Evolutionary conservation across 1,139 yeast genomes (phyloP).

Genomic region (Suhomyces chickasaworum): DNA sequence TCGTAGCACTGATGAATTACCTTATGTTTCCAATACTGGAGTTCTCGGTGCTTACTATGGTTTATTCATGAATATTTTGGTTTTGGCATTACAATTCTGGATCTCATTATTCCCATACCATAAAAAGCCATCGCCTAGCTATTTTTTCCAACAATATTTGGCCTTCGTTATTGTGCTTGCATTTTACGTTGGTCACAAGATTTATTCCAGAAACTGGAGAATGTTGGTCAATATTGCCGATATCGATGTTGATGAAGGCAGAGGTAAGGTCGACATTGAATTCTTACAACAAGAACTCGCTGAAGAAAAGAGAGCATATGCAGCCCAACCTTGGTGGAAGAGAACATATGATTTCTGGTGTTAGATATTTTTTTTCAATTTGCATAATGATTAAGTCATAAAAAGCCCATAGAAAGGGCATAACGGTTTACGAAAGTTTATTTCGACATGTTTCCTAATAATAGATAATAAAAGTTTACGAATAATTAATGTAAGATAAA

Average conservation of each 20-base stretch:
- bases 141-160: constrained; percentile 38
- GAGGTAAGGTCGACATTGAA: constrained; percentile 65
- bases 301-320: constrained; percentile 55
- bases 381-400: neutral
- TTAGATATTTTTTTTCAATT: constrained; percentile 23
- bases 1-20: constrained; percentile 35
- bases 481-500: neutral
- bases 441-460: neutral
- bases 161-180: constrained; percentile 37
- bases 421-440: constrained; percentile 5
- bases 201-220: constrained; percentile 33
- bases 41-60: constrained; percentile 41
- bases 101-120: constrained; percentile 42
- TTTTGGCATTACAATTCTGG: constrained; percentile 47
- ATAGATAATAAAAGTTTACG: constrained; percentile 1
- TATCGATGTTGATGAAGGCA: constrained; percentile 68
- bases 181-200: constrained; percentile 37
- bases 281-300: constrained; percentile 63
- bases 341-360: constrained; percentile 60
- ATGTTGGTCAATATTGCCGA: constrained; percentile 37
- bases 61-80: constrained; percentile 32
- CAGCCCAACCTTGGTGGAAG: constrained; percentile 51
- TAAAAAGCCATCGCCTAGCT: constrained; percentile 29
- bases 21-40: constrained; percentile 42
- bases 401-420: constrained; percentile 3